Conservation (phyloP, 257 asterid species). For the Parsonsia alboflavescens region DNA sequence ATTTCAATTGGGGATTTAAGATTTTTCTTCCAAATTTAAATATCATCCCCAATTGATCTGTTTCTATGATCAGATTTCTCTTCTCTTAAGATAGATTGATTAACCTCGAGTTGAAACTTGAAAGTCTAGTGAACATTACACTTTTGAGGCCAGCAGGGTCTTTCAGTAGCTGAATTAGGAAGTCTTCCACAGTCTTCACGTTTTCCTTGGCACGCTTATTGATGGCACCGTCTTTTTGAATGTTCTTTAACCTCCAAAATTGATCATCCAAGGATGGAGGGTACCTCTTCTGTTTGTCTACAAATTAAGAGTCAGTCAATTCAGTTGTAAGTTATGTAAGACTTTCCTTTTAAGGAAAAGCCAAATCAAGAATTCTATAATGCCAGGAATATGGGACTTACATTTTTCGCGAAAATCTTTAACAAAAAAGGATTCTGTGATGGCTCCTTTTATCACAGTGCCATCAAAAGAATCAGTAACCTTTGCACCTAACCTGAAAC, state of each 20-base stretch:
- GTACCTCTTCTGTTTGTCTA: constrained; percentile 22
- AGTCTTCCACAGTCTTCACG: constrained; percentile 22
- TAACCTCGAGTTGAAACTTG: no score
- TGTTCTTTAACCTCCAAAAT: constrained; percentile 22
- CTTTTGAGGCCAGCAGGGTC: neutral
- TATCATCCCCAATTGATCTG: no score
- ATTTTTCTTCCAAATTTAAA: no score
- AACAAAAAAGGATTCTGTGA: constrained; percentile 33
- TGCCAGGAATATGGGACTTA: constrained; percentile 16
- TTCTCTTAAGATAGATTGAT: no score
- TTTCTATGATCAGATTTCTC: no score
- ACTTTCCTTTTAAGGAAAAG: no score
- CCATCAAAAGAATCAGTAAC: constrained; percentile 13
- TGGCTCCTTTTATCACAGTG: constrained; percentile 33
- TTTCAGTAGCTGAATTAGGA: neutral
- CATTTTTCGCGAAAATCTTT: constrained; percentile 31
- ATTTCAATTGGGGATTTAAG: no score
- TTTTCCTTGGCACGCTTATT: neutral
- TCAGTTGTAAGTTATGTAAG: no score
- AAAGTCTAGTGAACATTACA: neutral
- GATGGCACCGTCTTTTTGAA: constrained; percentile 1
- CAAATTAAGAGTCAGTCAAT: neutral
- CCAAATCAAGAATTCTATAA: neutral
- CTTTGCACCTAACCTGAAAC: constrained; percentile 43
- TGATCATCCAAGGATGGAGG: constrained; percentile 28